A percentile compares a stretch with the other conserved stretches of the same genome.
These are phyloP conservation scores for Tolypocladium tropicale DNA, from an alignment of 2,329 filamentous ascomycete genomes.

Conservation along the genomic window DNA sequence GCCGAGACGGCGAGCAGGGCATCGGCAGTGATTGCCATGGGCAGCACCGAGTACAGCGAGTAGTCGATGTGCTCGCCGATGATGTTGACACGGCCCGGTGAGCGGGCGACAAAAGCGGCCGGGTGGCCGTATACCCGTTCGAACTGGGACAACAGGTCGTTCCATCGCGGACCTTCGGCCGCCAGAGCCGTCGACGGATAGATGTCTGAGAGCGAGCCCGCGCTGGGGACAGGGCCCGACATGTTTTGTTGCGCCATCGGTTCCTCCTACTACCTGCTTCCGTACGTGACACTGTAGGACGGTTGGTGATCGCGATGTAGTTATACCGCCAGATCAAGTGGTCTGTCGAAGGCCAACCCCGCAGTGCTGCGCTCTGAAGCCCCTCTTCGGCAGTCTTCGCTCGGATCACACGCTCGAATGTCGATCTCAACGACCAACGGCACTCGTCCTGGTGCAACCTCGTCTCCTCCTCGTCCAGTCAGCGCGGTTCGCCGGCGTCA, in stretches of 20 bases:
- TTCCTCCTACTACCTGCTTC: too few species aligned
- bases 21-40: conserved; percentile 90
- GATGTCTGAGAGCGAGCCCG: conserved; percentile 66
- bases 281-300: background rate
- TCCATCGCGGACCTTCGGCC: conserved; percentile 65
- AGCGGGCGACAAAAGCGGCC: conserved; percentile 76
- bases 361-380: background rate
- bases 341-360: background rate
- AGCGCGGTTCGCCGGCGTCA: too few species aligned
- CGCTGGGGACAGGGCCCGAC: conserved; percentile 59
- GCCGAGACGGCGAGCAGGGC: conserved; percentile 72
- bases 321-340: background rate
- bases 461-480: background rate
- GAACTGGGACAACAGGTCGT: conserved; percentile 61
- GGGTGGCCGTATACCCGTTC: conserved; percentile 55
- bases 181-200: conserved; percentile 66
- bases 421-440: background rate
- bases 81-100: conserved; percentile 91
- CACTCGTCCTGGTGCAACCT: background rate
- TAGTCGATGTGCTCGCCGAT: conserved; percentile 99
- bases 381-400: background rate
- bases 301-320: background rate
- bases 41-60: conserved; percentile 88
- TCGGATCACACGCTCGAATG: background rate
- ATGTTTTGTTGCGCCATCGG: conserved; percentile 17